Evolutionary conservation across 331 rosid species (phyloP), one percentile per base, ranked within the genome.

Genomic region (Spiraea crenata): DNA sequence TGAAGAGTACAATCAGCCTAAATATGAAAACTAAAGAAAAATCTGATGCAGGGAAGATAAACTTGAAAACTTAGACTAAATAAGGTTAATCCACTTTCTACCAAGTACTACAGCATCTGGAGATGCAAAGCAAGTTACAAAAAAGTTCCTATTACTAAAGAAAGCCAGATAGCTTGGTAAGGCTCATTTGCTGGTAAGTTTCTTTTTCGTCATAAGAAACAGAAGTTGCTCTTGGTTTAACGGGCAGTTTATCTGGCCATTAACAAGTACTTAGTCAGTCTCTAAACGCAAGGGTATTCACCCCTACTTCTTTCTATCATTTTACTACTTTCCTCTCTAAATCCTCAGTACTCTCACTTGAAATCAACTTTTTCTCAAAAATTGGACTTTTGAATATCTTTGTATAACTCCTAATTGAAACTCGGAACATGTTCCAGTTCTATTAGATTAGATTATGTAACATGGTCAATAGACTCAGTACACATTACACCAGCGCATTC

Each of bases 341-440:
- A 44, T 63, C 67, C 67, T n/a, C 47, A 17, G 13, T 40, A 62
- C 41, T 17, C 68, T 41, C 38, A 44, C 68, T 5, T 63, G 9
- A 7, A 16, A 6, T 37, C 16, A 42, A 5, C 17, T 45, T 14
- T 64, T 9, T 64, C 10, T 42, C 74, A 7, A 45, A 25, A 42
- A 34, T 40, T 52, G 38, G 58, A 19, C 10, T 39, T 2, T 1
- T 17, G 31, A 13, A 44, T 51, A 47, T 39, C 6, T n/a, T 34
- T 49, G 13, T 2, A 34, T 39, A 6, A 3, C 52, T 55, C 41
- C 50, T 51, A 51, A 39, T 15, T 19, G 16, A 44, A 25, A 41
- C 42, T 20, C 20, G 10, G 0, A 69, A 25, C 20, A 15, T 25
- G 44, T 42, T 40, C 40, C 52, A 20, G 16, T 37, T 14, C 34